phyloP scores from a whole-genome alignment of 352 stramenopile species.

The Phytophthora melonis region DNA sequence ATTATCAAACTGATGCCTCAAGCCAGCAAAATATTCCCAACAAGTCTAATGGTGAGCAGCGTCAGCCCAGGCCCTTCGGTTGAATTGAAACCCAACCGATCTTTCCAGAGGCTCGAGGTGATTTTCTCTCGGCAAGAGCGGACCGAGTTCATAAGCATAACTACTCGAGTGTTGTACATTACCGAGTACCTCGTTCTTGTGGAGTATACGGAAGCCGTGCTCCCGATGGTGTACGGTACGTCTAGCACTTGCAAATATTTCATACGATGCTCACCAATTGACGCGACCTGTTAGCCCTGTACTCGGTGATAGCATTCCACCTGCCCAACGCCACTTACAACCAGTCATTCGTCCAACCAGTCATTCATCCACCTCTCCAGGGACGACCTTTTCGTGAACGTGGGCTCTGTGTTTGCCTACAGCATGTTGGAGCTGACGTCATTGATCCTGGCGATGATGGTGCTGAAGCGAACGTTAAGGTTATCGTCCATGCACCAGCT shows the following conservation, averaged over 20 bases:
- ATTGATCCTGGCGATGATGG: constrained; percentile 13
- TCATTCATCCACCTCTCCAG: not conserved
- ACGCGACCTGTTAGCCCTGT: constrained; percentile 1
- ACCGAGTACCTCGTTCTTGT: constrained; percentile 46
- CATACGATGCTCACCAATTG: not conserved
- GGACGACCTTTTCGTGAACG: not conserved
- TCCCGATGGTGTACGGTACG: constrained; percentile 41
- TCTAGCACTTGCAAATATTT: not conserved
- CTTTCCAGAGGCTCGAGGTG: not conserved
- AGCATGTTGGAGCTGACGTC: constrained; percentile 25
- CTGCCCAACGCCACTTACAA: constrained; percentile 5
- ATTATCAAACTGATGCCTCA: too few species aligned
- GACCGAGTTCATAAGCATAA: constrained; percentile 27
- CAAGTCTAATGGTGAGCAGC: not conserved
- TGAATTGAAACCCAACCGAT: not conserved
- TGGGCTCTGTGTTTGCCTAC: constrained; percentile 4
- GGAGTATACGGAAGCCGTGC: constrained; percentile 44
- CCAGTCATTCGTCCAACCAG: not conserved
- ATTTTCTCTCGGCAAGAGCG: constrained; percentile 13
- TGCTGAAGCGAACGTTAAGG: constrained; percentile 18
- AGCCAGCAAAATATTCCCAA: too few species aligned
- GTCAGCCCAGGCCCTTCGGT: not conserved
- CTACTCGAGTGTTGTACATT: constrained; percentile 33
- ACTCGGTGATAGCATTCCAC: constrained; percentile 11
- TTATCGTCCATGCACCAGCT: constrained; percentile 35